Evolutionary conservation across 1,284 basidiomycete genomes (phyloP), one percentile per base, ranked within the genome.

Genomic region (Cryptococcus neoformans): DNA sequence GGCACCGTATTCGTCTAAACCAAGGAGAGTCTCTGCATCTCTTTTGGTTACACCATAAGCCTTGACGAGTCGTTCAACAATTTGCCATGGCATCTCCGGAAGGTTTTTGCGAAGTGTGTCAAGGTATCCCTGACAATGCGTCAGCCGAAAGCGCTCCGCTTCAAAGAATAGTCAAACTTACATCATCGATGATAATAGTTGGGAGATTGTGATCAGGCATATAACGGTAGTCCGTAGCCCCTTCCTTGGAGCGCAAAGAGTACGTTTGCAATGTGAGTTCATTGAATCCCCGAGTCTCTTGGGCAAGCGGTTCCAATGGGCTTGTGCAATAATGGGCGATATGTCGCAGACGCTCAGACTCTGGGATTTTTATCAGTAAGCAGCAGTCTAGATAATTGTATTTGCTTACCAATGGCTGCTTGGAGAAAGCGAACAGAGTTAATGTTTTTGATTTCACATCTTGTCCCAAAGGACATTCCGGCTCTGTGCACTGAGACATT

Each of bases 171-270:
- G 21, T 21, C 11, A 21, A 16, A 66, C 74, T 63, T 38, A 76
- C 77, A 7, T 62, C 72, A 56, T 82, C 80, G n/a, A 97, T 74
- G 34, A 85, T 69, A 4, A 94, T 74, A 0, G 88, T 84, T 0
- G 92, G 91, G 0, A 99, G 78, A 70, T 99, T 98, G 0, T 92
- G 87, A 73, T 99, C 96, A 0, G 96, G 96, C 92, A 99, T 94
- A 79, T 97, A 99, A 6, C 95, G 83, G 74, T 99, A 99, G 73
- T 99, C 95, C 4, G 89, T 89, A 0, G 92, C 88, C 67, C 93
- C 90, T 69, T 97, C 95, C 76, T 99, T 99, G 48, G 84, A 86
- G 44, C 96, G 83, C 57, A 98, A 77, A 17, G 81, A 81, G 77
- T 85, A 94, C 0, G 96, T 99, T 68, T 87, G 83, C 10, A 87